Evolutionary conservation across 805 yeast species (phyloP).

Genomic region (Metschnikowia henanensis): DNA sequence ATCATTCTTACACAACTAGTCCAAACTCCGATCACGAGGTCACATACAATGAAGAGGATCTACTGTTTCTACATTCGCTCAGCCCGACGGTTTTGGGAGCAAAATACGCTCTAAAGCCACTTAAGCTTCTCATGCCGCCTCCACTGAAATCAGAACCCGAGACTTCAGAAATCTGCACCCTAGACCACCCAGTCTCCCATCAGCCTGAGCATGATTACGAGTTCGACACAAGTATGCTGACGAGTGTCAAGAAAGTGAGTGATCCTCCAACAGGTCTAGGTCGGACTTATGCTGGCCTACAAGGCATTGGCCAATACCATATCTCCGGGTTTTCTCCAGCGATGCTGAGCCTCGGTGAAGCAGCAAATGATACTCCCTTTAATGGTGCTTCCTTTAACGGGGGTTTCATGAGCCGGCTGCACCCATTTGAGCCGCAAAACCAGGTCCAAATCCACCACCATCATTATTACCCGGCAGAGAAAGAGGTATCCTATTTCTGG

Average conservation of each 20-base stretch:
- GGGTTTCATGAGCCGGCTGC: too few relatives aligned
- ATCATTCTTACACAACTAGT: too few relatives aligned
- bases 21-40: background rate
- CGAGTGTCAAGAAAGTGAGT: background rate
- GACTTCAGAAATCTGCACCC: background rate
- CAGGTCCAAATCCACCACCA: constrained; percentile 44
- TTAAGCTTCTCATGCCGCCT: constrained; percentile 32
- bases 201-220: constrained; percentile 23
- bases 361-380: too few relatives aligned
- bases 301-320: background rate
- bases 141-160: background rate
- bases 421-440: background rate
- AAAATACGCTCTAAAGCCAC: constrained; percentile 35
- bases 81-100: constrained; percentile 46
- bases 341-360: too few relatives aligned
- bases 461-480: constrained; percentile 34
- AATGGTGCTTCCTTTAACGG: too few relatives aligned
- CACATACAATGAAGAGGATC: constrained; percentile 6
- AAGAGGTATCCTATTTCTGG: background rate
- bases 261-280: background rate
- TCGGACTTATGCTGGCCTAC: background rate
- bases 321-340: background rate
- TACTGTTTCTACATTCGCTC: constrained; percentile 21
- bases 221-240: constrained; percentile 24
- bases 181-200: background rate